Base-by-base conservation (phyloP, 768 basidiomycete species). In the Lentinula detonsa region DNA sequence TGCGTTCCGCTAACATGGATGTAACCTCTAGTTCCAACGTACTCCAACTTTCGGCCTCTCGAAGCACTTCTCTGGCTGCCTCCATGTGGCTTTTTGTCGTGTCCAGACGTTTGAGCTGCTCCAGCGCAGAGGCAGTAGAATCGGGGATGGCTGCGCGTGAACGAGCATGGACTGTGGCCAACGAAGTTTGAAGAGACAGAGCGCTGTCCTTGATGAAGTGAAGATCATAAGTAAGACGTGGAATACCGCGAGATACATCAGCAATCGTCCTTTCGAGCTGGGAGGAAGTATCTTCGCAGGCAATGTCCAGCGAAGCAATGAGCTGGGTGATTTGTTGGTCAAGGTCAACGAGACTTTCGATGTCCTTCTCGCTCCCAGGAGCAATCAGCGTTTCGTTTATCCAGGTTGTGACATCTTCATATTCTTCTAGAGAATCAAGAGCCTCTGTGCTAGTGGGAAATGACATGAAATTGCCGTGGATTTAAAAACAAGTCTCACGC, bases 191-290 rank as follows among this genome's bases (percentile, higher is more conserved):
- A 23, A 98, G 80, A 2, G 90, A 82, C 16, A 90, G 73, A 1
- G 95, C 95, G 35, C 88, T 86, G 67, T 98, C 96, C 46, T 92
- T 88, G 86, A 98, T 95, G 76, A 97, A 97, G 70, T 98, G 95
- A 39, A 99, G 80, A 73, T 98, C 97, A 71, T 97, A 98, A 1
- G 91, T 86, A 50, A 99, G 81, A 42, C 97, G 85, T 11, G 97
- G 93, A 21, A 98, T 87, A 4, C 88, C 85, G 53, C 95, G 85
- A 2, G 95, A 93, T 46, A 98, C 91, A 70, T 98, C 95, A 69
- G 94, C 89, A 61, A 99, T 95, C 50, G 86, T 84, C 63, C 87
- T 86, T 71, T 98, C 97, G 60, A 98, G 83, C 57, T 89, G 79
- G 10, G 87, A 76, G 2, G 94, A 91, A 0, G 95, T 95, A 66